Evolutionary conservation across 176 grass and related monocot species (phyloP).

Genomic region (Sorghum bicolor): Sorghum_bicolor_NCBIv3 NC_012872.2:2541001-2541500

Average conservation of each 20-base stretch:
- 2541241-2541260: background rate
- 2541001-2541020: background rate
- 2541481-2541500: background rate
- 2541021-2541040: background rate
- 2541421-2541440: background rate
- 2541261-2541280: background rate
- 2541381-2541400: background rate
- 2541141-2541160: background rate
- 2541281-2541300: background rate
- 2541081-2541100: constrained; percentile 12
- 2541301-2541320: background rate
- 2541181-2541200: background rate
- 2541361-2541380: background rate
- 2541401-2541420: background rate
- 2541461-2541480: background rate
- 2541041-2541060: background rate
- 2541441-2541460: background rate
- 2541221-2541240: background rate
- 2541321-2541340: background rate
- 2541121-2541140: background rate
- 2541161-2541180: background rate
- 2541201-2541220: background rate
- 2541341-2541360: background rate
- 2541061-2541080: background rate
- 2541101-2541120: background rate